Conservation (phyloP, 2,329 filamentous ascomycete genomes). For the Cercospora canescens region DNA sequence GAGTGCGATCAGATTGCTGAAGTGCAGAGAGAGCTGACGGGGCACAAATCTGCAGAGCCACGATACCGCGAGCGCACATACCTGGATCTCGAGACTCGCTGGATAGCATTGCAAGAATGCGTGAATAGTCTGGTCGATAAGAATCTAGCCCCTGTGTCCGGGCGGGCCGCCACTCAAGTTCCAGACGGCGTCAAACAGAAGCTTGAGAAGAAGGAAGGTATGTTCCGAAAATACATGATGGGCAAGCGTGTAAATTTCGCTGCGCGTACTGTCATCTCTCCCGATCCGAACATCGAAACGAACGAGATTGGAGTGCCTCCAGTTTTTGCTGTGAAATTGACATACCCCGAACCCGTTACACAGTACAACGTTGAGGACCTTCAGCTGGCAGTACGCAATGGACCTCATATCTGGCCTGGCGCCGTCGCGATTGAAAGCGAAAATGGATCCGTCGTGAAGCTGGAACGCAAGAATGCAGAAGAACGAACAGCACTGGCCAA, state of each 20-base stretch:
- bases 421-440: slow-evolving; percentile 95
- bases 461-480: slow-evolving; percentile 83
- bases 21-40: slow-evolving; percentile 66
- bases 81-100: slow-evolving; percentile 76
- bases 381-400: slow-evolving; percentile 94
- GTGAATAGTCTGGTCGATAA: slow-evolving; percentile 94
- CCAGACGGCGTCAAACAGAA: slow-evolving; percentile 97
- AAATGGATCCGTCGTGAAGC: slow-evolving; percentile 83
- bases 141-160: slow-evolving; percentile 79
- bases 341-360: slow-evolving; percentile 95
- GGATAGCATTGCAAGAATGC: slow-evolving; percentile 79
- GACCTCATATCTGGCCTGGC: slow-evolving; percentile 89
- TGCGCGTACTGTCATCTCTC: slow-evolving; percentile 94
- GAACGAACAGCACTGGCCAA: slow-evolving; percentile 89
- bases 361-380: slow-evolving; percentile 96
- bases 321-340: slow-evolving; percentile 95
- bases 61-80: slow-evolving; percentile 61
- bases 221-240: slow-evolving; percentile 99
- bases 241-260: slow-evolving; percentile 99
- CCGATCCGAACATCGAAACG: slow-evolving; percentile 97
- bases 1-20: slow-evolving; percentile 71
- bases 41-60: slow-evolving; percentile 42
- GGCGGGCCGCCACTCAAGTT: slow-evolving; percentile 72
- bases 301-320: slow-evolving; percentile 98
- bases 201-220: slow-evolving; percentile 96